These are phyloP conservation scores for Lecanicillium sp. DNA, from an alignment of 2,329 filamentous ascomycete genomes.

Conservation along the genomic window DNA sequence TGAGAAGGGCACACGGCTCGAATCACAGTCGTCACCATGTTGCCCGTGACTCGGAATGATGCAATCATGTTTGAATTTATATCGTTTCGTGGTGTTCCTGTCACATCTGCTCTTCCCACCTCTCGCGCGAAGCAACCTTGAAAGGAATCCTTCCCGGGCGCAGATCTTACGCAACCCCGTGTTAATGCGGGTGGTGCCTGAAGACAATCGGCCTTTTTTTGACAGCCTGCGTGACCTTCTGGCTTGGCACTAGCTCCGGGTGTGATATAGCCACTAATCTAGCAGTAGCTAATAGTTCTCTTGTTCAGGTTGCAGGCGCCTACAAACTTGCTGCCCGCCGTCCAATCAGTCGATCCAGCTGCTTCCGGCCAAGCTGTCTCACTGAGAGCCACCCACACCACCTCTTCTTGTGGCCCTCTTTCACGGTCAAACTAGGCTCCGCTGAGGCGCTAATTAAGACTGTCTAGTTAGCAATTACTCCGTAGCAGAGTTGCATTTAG, in stretches of 20 bases:
- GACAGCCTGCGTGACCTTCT: conserved; percentile 3
- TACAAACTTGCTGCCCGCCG: too few relatives aligned
- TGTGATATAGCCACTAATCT: not conserved
- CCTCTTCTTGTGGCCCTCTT: not conserved
- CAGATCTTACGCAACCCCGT: not conserved
- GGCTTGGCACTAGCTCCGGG: not conserved
- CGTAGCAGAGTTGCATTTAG: not conserved
- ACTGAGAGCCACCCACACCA: not conserved
- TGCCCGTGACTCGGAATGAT: too few relatives aligned
- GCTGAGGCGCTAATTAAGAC: not conserved
- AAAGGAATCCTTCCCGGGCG: too few relatives aligned
- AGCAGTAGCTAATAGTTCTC: too few relatives aligned
- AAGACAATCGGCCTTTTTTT: not conserved
- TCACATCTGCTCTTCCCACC: too few relatives aligned
- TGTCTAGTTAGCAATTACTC: not conserved
- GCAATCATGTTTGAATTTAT: too few relatives aligned
- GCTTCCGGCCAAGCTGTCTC: not conserved
- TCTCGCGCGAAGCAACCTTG: too few relatives aligned
- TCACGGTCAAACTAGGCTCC: too few relatives aligned
- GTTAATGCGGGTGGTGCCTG: not conserved
- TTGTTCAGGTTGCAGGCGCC: not conserved
- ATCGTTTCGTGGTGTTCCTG: too few relatives aligned
- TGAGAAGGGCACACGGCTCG: too few relatives aligned
- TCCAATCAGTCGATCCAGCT: not conserved
- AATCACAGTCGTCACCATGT: too few relatives aligned